Evolutionary conservation across 805 yeast genomes (phyloP), one percentile per base, ranked within the genome.

Genomic region (Yarrowia porcina): DNA sequence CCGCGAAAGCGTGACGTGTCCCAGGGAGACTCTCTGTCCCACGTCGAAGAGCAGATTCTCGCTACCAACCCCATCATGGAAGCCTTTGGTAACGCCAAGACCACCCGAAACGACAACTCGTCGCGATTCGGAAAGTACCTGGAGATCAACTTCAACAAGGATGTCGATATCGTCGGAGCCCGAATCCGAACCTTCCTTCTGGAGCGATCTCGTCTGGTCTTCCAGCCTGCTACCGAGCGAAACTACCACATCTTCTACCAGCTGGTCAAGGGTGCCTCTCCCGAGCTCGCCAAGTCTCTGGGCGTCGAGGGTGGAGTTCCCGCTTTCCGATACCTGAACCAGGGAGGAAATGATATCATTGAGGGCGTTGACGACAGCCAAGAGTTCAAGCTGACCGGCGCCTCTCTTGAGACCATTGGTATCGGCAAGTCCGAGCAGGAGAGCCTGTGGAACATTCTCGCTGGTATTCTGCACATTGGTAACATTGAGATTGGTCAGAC

Each of bases 31-130:
- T 93, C 90, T 67, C 87, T 93, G 87, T 88, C 96, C 30, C 88
- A 87, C 66, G 93, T 93, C 27, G 99, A 93, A 76, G 88, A 89
- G 72, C 96, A 90, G 76, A 93, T 93, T 64, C 81, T 93, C 70
- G 98, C 99, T 13, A 94, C 98, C 0, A 93, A 93, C 73, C 98
- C 98, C 2, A 88, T 94, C 69, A 88, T 94, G 87, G 99, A 94
- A 77, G 94, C 98, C 0, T 94, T 94, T 75, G 99, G 99, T 79
- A 94, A 96, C 75, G 98, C 99, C 8, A 93, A 93, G 73, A 93
- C 99, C 1, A 88, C 97, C 18, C 86, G 99, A 79, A 93, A 93
- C 74, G 97, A 93, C 77, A 93, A 93, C 76, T 94, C 98, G 28
- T 93, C 98, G 25, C 87, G 99, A 75, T 96, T 94, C 72, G 99